phyloP scores from a whole-genome alignment of 2,329 filamentous ascomycete species.

The Aspergillus bombycis region DNA sequence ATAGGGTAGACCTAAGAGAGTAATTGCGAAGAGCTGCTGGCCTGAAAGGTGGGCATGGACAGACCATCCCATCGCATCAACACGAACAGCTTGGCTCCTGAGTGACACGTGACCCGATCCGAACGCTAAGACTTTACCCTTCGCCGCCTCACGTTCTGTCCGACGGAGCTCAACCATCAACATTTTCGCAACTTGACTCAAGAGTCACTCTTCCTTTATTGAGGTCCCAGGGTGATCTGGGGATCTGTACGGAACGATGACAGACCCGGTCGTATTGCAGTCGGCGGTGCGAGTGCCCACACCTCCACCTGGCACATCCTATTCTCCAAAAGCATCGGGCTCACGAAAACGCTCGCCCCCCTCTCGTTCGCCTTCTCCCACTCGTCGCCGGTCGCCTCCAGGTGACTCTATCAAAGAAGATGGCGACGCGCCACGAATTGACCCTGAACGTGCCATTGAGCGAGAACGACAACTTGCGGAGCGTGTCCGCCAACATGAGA shows the following conservation, averaged over 20 bases:
- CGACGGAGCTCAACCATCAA: constrained; percentile 14
- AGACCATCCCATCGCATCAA: constrained; percentile 5
- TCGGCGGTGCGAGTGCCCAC: constrained; percentile 64
- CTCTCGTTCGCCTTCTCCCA: constrained; percentile 57
- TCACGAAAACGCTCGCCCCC: constrained; percentile 62
- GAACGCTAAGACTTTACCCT: constrained; percentile 26
- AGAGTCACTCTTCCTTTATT: constrained; percentile 5
- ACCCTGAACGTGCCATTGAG: constrained; percentile 53
- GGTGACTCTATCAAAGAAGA: constrained; percentile 36
- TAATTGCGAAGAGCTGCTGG: background rate
- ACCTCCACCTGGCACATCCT: constrained; percentile 53
- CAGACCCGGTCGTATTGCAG: constrained; percentile 52
- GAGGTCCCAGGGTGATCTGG: constrained; percentile 1
- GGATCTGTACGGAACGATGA: constrained; percentile 36
- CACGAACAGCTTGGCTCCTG: constrained; percentile 26
- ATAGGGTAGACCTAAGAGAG: background rate
- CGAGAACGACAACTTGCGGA: constrained; percentile 56
- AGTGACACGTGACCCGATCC: constrained; percentile 19
- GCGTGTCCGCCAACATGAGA: constrained; percentile 56
- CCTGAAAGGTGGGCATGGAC: background rate
- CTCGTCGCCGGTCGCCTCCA: constrained; percentile 53
- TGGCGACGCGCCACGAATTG: constrained; percentile 51
- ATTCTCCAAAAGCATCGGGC: constrained; percentile 51
- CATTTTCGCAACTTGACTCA: constrained; percentile 16
- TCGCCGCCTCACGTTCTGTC: constrained; percentile 25